Evolutionary conservation across 768 basidiomycete genomes (phyloP).

Genomic region (Termitomyces sp.): DNA sequence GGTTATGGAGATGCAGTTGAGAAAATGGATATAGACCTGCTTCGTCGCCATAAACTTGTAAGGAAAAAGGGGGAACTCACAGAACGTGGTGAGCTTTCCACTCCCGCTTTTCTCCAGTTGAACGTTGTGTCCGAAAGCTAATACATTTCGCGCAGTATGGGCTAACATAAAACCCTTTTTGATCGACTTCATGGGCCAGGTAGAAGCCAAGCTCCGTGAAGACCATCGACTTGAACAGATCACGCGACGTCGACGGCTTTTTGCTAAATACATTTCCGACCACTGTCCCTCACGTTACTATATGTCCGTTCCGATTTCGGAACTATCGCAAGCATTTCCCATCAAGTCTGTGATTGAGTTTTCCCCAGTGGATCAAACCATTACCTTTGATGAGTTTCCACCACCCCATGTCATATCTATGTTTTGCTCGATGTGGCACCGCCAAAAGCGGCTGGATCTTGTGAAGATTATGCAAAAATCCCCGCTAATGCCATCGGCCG

Average conservation of each 20-base stretch:
- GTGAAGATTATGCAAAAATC: constrained; percentile 16
- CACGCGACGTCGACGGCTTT: constrained; percentile 14
- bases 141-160: constrained; percentile 25
- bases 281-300: constrained; percentile 6
- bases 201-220: constrained; percentile 18
- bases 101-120: neutral
- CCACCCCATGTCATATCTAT: constrained; percentile 6
- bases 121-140: neutral
- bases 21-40: constrained; percentile 15
- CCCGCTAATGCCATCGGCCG: neutral
- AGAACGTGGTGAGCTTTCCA: constrained; percentile 26
- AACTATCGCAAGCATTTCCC: constrained; percentile 15
- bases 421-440: constrained; percentile 13
- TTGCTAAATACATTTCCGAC: constrained; percentile 14
- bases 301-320: constrained; percentile 12
- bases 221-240: constrained; percentile 13
- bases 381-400: constrained; percentile 15
- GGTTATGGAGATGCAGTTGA: constrained; percentile 34
- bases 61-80: constrained; percentile 33
- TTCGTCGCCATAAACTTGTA: constrained; percentile 28
- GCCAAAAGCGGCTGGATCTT: constrained; percentile 10
- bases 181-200: constrained; percentile 29
- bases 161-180: constrained; percentile 28
- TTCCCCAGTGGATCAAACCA: constrained; percentile 10
- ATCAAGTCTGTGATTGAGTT: constrained; percentile 17